Base-by-base conservation (phyloP, 139 green algal species). In the Chlamydomonas applanata region DNA sequence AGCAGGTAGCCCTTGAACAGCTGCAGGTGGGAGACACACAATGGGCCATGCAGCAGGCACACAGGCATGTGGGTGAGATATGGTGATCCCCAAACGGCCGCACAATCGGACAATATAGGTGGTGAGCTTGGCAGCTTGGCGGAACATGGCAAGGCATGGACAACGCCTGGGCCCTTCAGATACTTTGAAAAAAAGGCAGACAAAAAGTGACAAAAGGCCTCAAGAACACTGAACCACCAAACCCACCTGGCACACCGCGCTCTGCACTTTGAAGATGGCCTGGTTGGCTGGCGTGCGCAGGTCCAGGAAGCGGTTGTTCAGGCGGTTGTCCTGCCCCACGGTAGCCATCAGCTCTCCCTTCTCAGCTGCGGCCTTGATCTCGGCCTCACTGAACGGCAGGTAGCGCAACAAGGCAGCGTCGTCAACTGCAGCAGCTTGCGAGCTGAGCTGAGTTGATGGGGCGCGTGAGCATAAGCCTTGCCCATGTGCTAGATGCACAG, bases 231-330 rank as follows among this genome's bases (percentile, higher is more conserved):
- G 53, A 9, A 3, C 53, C 22, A 25, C 16, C 57, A 5, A 2
- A 4, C 73, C 4, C 67, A 93, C 85, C 88, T 97, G 88, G 72
- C 90, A 91, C 2, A 98, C 93, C 27, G 71, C 88, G 44, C 83
- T 93, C 80, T 99, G 95, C 27, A 98, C 57, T 17, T 85, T 85
- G 86, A 99, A 99, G 81, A 98, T 98, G 65, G 93, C 95, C 85
- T 99, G 93, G 87, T 97, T 99, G 69, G 96, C 96, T 16, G 96
- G 94, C 5, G 95, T 99, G 69, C 96, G 87, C 71, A 99, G 89
- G 86, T 99, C 96, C 27, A 99, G 82, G 35, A 86, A 89, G 16
- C 96, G 86, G 74, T 95, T 92, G 86, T 99, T 89, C 67, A 99
- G 88, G 5, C 94, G 83, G 19, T 85, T 89, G 82, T 98, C 94